phyloP scores from a whole-genome alignment of 106 monocot genomes.

The Platanthera zijinensis region DNA sequence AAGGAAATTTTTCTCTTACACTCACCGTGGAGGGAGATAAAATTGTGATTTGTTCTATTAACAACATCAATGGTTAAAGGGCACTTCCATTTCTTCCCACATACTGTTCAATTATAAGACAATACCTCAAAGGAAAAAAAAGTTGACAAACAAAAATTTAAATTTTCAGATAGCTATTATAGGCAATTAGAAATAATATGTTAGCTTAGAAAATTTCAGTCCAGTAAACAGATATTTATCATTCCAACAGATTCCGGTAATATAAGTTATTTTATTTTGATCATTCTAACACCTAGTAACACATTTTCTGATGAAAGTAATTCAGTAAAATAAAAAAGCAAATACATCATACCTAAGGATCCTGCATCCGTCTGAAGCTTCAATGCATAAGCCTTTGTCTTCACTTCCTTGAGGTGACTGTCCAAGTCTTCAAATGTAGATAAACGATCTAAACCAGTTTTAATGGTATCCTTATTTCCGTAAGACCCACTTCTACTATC shows the following conservation, averaged over 20 bases:
- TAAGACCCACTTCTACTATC: background rate
- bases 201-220: background rate
- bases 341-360: slow-evolving; percentile 2
- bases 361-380: too few relatives aligned
- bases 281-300: background rate
- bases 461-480: background rate
- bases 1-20: too few relatives aligned
- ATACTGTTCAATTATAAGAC: too few relatives aligned
- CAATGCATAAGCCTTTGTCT: slow-evolving; percentile 1
- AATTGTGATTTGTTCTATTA: too few relatives aligned
- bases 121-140: too few relatives aligned
- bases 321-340: background rate
- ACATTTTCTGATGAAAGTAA: background rate
- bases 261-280: background rate
- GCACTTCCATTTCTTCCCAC: too few relatives aligned
- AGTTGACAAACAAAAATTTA: too few relatives aligned
- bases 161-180: too few relatives aligned
- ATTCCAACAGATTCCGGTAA: background rate
- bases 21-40: too few relatives aligned
- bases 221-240: background rate
- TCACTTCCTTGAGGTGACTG: background rate
- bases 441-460: background rate
- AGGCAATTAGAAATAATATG: background rate
- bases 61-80: too few relatives aligned
- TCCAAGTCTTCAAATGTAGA: background rate